Percentiles rank a stretch among this genome's conserved stretches.
phyloP scores from a whole-genome alignment of 176 grass and related monocot genomes.

The Juncus effusus region DNA sequence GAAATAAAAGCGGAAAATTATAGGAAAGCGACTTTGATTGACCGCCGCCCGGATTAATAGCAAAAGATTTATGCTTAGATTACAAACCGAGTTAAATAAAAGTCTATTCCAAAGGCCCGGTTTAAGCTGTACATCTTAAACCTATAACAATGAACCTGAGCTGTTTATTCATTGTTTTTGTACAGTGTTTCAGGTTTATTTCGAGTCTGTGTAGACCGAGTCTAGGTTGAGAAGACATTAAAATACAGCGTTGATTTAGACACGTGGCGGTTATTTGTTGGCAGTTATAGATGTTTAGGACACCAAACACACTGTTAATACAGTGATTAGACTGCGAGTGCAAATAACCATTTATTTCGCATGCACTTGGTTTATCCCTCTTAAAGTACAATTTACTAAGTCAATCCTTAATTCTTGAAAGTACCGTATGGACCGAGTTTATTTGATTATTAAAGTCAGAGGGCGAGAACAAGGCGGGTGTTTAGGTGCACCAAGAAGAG shows the following conservation, averaged over 20 bases:
- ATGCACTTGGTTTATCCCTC: background rate
- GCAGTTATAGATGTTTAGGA: constrained; percentile 22
- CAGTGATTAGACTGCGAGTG: background rate
- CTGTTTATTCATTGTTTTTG: background rate
- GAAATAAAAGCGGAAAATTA: constrained; percentile 23
- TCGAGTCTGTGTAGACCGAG: background rate
- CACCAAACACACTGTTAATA: constrained; percentile 11
- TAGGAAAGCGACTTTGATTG: constrained; percentile 23
- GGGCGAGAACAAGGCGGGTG: background rate
- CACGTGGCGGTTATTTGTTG: constrained; percentile 19
- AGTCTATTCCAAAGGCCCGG: background rate
- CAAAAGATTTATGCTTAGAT: no score
- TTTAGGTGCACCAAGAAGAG: constrained; percentile 23
- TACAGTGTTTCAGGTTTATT: background rate
- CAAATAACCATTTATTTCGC: background rate
- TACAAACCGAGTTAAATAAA: no score
- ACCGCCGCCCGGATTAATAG: constrained; percentile 15
- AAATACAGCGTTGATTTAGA: constrained; percentile 8
- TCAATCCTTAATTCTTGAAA: background rate
- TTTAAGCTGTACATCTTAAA: background rate
- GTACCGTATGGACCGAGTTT: background rate
- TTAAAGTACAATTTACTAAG: no score
- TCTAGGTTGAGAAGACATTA: background rate
- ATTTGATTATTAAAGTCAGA: background rate
- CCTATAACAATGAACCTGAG: background rate